phyloP scores from a whole-genome alignment of 176 grass and related monocot species.

The Carex pumila region DNA sequence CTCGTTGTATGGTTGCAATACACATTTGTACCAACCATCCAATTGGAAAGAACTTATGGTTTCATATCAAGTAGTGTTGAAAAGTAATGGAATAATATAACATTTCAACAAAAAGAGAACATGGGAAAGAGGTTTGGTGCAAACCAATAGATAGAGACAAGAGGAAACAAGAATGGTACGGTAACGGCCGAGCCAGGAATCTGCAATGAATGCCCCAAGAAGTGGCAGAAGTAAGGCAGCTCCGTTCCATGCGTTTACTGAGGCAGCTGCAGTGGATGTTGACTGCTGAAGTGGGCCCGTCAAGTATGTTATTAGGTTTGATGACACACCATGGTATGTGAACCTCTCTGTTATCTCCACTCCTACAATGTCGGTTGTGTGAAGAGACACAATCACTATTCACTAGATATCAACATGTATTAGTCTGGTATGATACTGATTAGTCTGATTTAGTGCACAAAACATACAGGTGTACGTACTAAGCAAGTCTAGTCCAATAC shows the following conservation, averaged over 20 bases:
- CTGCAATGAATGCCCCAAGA: constrained; percentile 20
- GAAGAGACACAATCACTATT: background rate
- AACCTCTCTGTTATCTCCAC: constrained; percentile 56
- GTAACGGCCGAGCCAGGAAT: constrained; percentile 30
- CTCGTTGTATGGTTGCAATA: background rate
- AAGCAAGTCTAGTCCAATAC: background rate
- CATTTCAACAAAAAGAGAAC: background rate
- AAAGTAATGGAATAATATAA: background rate
- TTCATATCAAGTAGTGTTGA: background rate
- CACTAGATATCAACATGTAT: background rate
- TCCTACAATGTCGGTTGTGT: background rate
- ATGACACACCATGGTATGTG: constrained; percentile 41
- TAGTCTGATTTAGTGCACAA: background rate
- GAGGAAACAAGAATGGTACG: constrained; percentile 13
- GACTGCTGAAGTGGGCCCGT: constrained; percentile 50
- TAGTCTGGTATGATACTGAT: background rate
- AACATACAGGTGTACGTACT: background rate
- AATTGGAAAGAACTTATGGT: background rate
- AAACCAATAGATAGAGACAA: constrained; percentile 26
- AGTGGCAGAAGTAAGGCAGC: constrained; percentile 30
- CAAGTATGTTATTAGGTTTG: constrained; percentile 67
- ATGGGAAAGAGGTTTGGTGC: background rate
- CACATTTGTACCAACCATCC: background rate
- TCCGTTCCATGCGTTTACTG: constrained; percentile 42
- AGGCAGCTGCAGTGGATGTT: constrained; percentile 34